These are phyloP conservation scores for Cryptosporidium ryanae DNA, from an alignment of 169 alveolate species.

Conservation along the genomic window DNA sequence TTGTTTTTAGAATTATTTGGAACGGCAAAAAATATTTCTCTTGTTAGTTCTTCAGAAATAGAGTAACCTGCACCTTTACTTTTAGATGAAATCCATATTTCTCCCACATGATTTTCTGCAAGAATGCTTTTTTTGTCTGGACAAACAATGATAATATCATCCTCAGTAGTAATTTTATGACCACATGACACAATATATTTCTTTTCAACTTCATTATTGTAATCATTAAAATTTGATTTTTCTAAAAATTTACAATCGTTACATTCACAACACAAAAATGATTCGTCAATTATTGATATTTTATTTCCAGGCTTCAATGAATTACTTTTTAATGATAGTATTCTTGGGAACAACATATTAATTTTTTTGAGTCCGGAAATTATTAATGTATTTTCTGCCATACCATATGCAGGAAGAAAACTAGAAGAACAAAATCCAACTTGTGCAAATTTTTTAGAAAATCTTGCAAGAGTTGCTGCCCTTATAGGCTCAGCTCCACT, in stretches of 20 bases:
- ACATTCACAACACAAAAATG: slow-evolving; percentile 48
- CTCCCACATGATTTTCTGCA: slow-evolving; percentile 77
- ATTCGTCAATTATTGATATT: slow-evolving; percentile 4
- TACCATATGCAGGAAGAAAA: slow-evolving; percentile 80
- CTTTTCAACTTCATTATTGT: background rate
- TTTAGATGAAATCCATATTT: slow-evolving; percentile 77
- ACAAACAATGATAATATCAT: slow-evolving; percentile 71
- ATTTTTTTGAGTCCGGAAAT: slow-evolving; percentile 71
- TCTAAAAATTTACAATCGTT: background rate
- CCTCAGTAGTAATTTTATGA: slow-evolving; percentile 5
- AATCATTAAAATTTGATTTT: background rate
- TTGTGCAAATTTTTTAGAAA: slow-evolving; percentile 72
- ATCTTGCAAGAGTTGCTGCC: slow-evolving; percentile 57
- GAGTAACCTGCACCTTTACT: slow-evolving; percentile 77
- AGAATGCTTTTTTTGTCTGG: slow-evolving; percentile 64
- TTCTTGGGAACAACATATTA: slow-evolving; percentile 19
- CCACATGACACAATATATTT: slow-evolving; percentile 40
- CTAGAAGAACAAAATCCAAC: slow-evolving; percentile 76
- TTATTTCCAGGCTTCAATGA: background rate
- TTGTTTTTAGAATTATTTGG: slow-evolving; percentile 4
- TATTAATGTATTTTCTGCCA: slow-evolving; percentile 80
- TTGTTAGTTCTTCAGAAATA: slow-evolving; percentile 72
- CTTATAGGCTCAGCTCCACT: slow-evolving; percentile 78
- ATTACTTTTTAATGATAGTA: slow-evolving; percentile 31
- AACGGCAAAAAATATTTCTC: slow-evolving; percentile 49